Evolutionary conservation across 1,284 basidiomycete genomes (phyloP).

Genomic region (Anthracocystis setariae): DNA sequence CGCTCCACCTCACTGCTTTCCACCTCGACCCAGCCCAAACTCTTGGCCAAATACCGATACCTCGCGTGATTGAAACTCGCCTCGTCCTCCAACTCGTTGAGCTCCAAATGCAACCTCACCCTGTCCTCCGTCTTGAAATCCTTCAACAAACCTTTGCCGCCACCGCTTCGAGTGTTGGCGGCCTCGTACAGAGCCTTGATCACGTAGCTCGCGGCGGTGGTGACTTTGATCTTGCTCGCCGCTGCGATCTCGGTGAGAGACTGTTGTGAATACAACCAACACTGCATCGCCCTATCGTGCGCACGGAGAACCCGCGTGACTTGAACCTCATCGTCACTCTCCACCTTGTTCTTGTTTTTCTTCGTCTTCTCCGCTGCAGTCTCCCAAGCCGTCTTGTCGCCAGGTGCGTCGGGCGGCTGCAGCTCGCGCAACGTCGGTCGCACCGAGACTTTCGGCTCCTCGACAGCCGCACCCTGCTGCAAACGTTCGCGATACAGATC

Average conservation of each 20-base stretch:
- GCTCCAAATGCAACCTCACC: slow-evolving; percentile 8
- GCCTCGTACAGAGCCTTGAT: slow-evolving; percentile 20
- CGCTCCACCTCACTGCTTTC: background rate
- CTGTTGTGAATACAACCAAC: slow-evolving; percentile 26
- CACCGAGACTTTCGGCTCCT: slow-evolving; percentile 9
- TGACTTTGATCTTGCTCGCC: slow-evolving; percentile 23
- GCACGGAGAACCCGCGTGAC: slow-evolving; percentile 22
- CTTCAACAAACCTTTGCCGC: slow-evolving; percentile 3
- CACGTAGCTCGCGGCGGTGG: slow-evolving; percentile 29
- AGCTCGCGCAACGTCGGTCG: slow-evolving; percentile 23
- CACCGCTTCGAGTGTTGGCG: background rate
- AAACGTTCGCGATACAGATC: slow-evolving; percentile 24
- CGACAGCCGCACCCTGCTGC: background rate
- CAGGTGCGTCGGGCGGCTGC: slow-evolving; percentile 4
- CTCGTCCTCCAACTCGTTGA: background rate
- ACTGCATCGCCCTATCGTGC: slow-evolving; percentile 27
- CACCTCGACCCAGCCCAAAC: slow-evolving; percentile 19
- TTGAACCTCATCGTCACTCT: slow-evolving; percentile 19
- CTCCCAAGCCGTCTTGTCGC: background rate
- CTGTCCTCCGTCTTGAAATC: slow-evolving; percentile 11
- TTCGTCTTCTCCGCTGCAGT: background rate
- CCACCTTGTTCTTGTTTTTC: background rate
- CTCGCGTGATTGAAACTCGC: background rate
- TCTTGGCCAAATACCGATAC: slow-evolving; percentile 14
- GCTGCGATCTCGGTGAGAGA: slow-evolving; percentile 18